Evolutionary conservation across 306 rosid genomes (phyloP).

Genomic region (Trichosanthes cucumerina): DNA sequence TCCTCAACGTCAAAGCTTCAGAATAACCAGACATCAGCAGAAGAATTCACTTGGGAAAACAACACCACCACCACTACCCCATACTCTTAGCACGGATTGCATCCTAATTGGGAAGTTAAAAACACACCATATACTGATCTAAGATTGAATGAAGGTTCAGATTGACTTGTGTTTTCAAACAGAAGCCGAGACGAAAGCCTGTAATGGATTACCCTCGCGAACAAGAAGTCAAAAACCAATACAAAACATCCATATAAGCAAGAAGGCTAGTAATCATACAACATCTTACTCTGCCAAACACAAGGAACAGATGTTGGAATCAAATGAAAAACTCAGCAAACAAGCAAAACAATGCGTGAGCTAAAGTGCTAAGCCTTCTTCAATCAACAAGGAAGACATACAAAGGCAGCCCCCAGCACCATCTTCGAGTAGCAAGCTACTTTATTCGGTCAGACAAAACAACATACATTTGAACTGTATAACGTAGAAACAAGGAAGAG

Average conservation of each 20-base stretch:
- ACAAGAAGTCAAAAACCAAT: conserved; percentile 6
- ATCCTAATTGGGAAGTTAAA: not conserved
- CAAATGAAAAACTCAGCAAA: conserved; percentile 24
- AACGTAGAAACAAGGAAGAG: not conserved
- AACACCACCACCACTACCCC: not conserved
- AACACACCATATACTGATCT: not conserved
- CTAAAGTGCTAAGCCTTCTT: not conserved
- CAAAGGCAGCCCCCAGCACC: not conserved
- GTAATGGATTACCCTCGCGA: not conserved
- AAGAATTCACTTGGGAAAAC: not conserved
- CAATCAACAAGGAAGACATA: not conserved
- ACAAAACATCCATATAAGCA: conserved; percentile 8
- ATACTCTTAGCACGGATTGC: not conserved
- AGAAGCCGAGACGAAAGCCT: not conserved
- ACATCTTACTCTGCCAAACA: conserved; percentile 34
- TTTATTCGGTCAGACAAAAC: conserved; percentile 50
- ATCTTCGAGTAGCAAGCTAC: not conserved
- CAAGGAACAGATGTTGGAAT: conserved; percentile 13
- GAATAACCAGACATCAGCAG: not conserved
- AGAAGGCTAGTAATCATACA: not conserved
- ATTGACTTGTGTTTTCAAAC: not conserved
- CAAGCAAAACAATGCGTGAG: not conserved
- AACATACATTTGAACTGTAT: conserved; percentile 53
- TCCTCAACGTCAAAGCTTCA: not conserved
- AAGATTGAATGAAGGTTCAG: not conserved